Base-by-base conservation (phyloP, 176 grass and related monocot species). In the Avena insularis region DNA sequence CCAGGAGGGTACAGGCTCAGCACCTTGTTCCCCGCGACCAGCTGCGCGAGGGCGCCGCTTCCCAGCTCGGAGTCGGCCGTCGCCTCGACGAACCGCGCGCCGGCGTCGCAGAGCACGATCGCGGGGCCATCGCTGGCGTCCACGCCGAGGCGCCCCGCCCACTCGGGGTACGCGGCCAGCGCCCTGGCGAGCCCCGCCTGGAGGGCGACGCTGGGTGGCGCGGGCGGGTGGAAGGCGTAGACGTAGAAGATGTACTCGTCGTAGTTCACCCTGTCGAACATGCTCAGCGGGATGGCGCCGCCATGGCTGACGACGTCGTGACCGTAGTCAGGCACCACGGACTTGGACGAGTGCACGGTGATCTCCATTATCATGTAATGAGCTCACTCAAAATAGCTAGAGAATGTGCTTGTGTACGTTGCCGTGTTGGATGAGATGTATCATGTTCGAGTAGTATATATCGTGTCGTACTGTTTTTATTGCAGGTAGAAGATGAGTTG, bases 141-240 rank as follows among this genome's bases (percentile, higher is more conserved):
- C 1, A 3, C 53, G 80, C 2, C 79, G 13, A 84, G 29, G 0
- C 76, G 64, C 0, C 85, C 89, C 0, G 72, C 75, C 80, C 63
- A 91, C 56, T 88, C 80, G 20, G 33, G 77, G 64, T 79, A 91
- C 27, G 61, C 76, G 4, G 45, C 67, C 38, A 91, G 72, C 54
- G 77, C 66, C 25, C 1, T 53, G 36, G 89, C 85, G 20, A 84
- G 40, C 2, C 63, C 68, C 0, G 15, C 35, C 79, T 63, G 73
- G 21, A 79, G 69, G 5, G 16, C 29, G 6, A 21, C 35, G 38
- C 31, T 75, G 25, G 53, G 27, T 12, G 89, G 85, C 1, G 17
- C 19, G 1, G 84, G 74, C 25, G 80, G 12, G 5, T 45, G 85
- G 89, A 87, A 87, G 6, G 81, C 81, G 40, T 74, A 66, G 0